phyloP scores from a whole-genome alignment of 257 asterid genomes.

The Orobanche coerulescens region DNA sequence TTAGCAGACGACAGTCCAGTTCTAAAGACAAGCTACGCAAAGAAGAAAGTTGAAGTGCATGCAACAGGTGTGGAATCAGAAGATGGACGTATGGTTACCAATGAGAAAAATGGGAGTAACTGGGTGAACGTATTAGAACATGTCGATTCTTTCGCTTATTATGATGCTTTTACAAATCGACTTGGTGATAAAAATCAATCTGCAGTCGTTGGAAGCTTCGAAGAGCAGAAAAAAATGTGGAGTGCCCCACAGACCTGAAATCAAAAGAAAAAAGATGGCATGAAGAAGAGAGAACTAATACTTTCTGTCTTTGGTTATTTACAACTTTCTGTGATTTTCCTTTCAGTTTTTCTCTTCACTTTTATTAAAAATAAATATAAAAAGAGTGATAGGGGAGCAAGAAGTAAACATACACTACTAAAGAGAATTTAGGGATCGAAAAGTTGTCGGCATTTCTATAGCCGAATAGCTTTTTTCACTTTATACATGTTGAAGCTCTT shows the following conservation, averaged over 20 bases:
- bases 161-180: conserved; percentile 34
- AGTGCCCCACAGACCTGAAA: conserved; percentile 25
- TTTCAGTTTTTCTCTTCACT: no score
- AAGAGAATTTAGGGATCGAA: no score
- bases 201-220: conserved; percentile 68
- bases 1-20: conserved; percentile 39
- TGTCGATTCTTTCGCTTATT: conserved; percentile 45
- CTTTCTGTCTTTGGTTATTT: no score
- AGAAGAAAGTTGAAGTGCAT: conserved; percentile 31
- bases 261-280: no score
- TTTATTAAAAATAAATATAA: no score
- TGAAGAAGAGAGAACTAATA: no score
- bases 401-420: no score
- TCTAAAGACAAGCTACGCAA: conserved; percentile 32
- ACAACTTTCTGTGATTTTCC: no score
- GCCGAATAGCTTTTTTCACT: no score
- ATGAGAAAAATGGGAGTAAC: conserved; percentile 38
- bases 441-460: no score
- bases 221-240: conserved; percentile 59
- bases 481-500: no score
- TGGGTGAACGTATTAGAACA: conserved; percentile 48
- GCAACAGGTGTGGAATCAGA: conserved; percentile 48
- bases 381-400: no score
- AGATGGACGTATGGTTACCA: conserved; percentile 44
- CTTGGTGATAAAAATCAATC: conserved; percentile 52